A percentile compares a stretch with the other conserved stretches of the same genome.
Conservation (phyloP, 495 filamentous ascomycete genomes). For the Neurospora sp. region DNA sequence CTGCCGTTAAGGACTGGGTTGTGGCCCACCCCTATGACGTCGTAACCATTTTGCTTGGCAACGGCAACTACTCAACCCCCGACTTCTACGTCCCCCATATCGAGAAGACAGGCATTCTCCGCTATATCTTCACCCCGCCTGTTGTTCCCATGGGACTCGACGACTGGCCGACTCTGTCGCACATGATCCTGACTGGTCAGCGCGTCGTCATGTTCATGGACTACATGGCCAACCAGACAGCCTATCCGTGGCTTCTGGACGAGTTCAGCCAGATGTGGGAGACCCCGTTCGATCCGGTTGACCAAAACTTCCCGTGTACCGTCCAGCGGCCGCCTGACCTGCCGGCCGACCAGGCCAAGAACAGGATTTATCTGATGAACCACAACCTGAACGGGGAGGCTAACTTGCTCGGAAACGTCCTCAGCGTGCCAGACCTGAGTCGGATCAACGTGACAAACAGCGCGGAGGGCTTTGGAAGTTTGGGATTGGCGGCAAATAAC, state of each 20-base stretch:
- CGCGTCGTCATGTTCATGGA: constrained; percentile 52
- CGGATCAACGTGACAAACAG: constrained; percentile 61
- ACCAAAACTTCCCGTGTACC: constrained; percentile 54
- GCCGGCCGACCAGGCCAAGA: constrained; percentile 36
- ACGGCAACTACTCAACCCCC: constrained; percentile 54
- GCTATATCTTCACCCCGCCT: constrained; percentile 62
- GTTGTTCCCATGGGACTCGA: constrained; percentile 56
- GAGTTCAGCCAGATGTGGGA: constrained; percentile 72
- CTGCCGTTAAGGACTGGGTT: constrained; percentile 62
- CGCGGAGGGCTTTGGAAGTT: constrained; percentile 52
- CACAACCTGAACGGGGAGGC: constrained; percentile 81
- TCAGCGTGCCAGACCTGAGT: constrained; percentile 70
- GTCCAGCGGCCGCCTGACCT: constrained; percentile 62
- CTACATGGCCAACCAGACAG: constrained; percentile 72
- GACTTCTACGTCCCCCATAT: constrained; percentile 40
- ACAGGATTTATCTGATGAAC: constrained; percentile 79
- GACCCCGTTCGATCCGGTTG: constrained; percentile 59
- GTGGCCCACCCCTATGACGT: constrained; percentile 73
- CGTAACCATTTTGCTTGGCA: constrained; percentile 82
- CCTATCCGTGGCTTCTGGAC: constrained; percentile 65
- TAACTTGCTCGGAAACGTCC: constrained; percentile 42
- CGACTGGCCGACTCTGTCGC: constrained; percentile 76
- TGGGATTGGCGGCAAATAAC: constrained; percentile 56
- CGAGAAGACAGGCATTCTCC: constrained; percentile 54
- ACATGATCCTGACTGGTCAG: constrained; percentile 59